A percentile compares a stretch with the other conserved stretches of the same genome.
Evolutionary conservation across 257 asterid species (phyloP).

Genomic region (Capsicum baccatum): DNA sequence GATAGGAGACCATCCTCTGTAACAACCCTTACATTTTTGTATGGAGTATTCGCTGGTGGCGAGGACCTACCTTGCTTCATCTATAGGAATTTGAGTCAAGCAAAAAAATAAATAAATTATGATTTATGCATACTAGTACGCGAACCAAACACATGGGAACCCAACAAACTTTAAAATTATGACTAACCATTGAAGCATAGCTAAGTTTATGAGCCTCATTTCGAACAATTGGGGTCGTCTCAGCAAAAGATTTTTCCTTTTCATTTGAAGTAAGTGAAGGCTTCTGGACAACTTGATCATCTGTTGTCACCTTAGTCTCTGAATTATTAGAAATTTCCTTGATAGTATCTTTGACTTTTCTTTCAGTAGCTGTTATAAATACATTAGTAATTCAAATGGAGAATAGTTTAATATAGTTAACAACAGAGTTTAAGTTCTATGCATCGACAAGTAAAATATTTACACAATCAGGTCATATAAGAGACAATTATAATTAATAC

Average conservation of each 20-base stretch:
- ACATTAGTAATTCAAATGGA: no score
- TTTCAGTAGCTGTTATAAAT: neutral
- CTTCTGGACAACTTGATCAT: neutral
- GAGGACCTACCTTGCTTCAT: conserved; percentile 39
- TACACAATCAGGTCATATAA: no score
- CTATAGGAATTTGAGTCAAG: conserved; percentile 37
- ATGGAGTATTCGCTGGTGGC: conserved; percentile 28
- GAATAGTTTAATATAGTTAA: no score
- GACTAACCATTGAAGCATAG: conserved; percentile 29
- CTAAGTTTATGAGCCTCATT: neutral
- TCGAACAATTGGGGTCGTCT: neutral
- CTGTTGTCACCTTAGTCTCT: neutral
- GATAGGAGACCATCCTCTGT: conserved; percentile 8
- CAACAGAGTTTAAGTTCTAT: no score
- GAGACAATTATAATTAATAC: no score
- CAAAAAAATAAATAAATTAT: neutral
- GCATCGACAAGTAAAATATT: no score
- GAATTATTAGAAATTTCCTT: neutral
- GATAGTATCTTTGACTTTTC: neutral
- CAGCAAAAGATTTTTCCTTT: neutral
- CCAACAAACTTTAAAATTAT: neutral
- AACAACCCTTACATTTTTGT: conserved; percentile 31
- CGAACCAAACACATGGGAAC: neutral
- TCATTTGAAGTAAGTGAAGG: neutral
- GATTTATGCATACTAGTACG: neutral